phyloP scores from a whole-genome alignment of 164 flowering plant species.

The Nymphaea thermarum region DNA sequence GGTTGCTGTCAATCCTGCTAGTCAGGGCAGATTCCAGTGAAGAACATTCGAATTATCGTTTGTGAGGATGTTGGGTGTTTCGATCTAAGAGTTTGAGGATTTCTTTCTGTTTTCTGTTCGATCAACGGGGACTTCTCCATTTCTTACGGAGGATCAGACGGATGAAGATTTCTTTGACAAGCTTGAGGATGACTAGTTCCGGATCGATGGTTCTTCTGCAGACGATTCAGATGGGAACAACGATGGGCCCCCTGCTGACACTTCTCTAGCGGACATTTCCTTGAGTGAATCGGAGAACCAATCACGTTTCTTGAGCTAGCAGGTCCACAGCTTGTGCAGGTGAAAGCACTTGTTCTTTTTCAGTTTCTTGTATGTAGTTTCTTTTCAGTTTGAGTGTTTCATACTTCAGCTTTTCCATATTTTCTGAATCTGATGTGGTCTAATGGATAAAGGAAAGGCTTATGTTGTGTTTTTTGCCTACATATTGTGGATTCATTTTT shows the following conservation, averaged over 20 bases:
- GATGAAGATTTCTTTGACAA: slow-evolving; percentile 81
- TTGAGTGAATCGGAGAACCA: neutral
- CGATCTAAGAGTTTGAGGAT: neutral
- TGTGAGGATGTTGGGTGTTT: neutral
- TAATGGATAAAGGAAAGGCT: no score
- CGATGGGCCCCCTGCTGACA: neutral
- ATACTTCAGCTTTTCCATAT: no score
- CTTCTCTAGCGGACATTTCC: neutral
- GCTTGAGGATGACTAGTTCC: slow-evolving; percentile 43
- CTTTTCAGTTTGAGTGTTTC: no score
- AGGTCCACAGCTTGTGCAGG: no score
- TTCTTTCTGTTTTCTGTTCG: neutral
- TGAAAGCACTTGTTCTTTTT: no score
- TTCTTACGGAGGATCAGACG: slow-evolving; percentile 59
- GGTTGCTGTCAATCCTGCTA: neutral
- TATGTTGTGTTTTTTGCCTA: no score
- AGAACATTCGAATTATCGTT: neutral
- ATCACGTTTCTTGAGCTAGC: no score
- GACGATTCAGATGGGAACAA: neutral
- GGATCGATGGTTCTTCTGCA: neutral
- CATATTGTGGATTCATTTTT: no score
- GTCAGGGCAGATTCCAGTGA: neutral
- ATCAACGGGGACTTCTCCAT: slow-evolving; percentile 56
- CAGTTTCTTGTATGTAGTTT: no score
- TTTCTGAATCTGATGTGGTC: no score